Base-by-base conservation (phyloP, 1,284 basidiomycete species). In the Malassezia cuniculi region DNA sequence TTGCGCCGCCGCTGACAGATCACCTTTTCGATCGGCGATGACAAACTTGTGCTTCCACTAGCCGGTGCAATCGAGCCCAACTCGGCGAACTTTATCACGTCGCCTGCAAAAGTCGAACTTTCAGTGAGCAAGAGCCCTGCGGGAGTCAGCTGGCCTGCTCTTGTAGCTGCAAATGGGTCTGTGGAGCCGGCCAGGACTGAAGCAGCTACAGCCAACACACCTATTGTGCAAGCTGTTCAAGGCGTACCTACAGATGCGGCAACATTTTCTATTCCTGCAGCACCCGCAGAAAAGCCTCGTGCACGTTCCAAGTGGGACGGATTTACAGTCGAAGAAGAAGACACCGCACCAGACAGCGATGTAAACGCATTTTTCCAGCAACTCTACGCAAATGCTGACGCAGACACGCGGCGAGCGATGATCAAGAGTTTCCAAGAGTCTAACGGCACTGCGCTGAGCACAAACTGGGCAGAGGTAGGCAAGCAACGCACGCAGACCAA, bases 381-480 rank as follows among this genome's bases (percentile, higher is more conserved):
- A 31, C 47, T 66, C 15, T 66, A 63, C 33, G 55, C 57, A 11
- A 55, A 57, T 17, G 62, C 63, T 15, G 55, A 61, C 38, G 49
- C 52, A 22, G 61, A 66, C 26, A 65, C 63, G n/a, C 42, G 48
- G 11, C 39, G 54, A 10, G 63, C 63, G 11, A 66, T 66, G 63
- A 47, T 61, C 30, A 66, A 66, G 44, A 50, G 47, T 31, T 66
- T 57, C 49, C 50, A 54, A 36, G 63, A 66, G 34, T 54, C 49
- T 24, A 55, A 55, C 19, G 63, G 63, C 12, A 66, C 63, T 3
- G 45, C 57, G 2, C 38, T 66, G 11, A 54, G 50, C 28, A 66
- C 62, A 5, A 64, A 66, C 36, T 66, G 63, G 63, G 48, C 39
- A 27, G 60, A 65, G 32, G 62, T 66, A 5, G 48, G 50, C 18